Base-by-base conservation (phyloP, 257 asterid species). In the Capsicum pubescens region DNA sequence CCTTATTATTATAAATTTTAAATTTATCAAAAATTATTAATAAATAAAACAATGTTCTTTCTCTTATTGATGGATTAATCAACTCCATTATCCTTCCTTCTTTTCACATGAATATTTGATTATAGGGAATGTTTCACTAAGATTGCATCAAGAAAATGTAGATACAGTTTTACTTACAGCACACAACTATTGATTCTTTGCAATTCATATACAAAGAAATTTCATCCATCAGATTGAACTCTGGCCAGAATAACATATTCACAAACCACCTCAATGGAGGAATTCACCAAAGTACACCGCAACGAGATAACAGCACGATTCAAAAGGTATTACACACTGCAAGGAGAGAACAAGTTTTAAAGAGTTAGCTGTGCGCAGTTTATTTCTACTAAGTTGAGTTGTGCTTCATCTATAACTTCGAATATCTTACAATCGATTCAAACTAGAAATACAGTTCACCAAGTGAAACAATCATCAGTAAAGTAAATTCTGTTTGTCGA, bases 401-500 rank as follows among this genome's bases (percentile, higher is more conserved):
- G 32, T 26, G 32, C 32, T 26, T 26, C 32, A 26, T 26, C 32
- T 26, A 26, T 26, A 26, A 26, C 32, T 26, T 26, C 2, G 32
- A 26, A 26, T 26, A 76, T 76, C 63, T 76, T 21, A 48, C 36
- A 21, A 50, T 50, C 39, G 26, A 57, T 52, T 56, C 81, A 76
- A 57, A 69, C 55, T 15, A 16, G 14, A 39, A 69, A 0, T 42
- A 16, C 78, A 69, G 15, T 69, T 71, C 52, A 19, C 58, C 44
- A 69, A 15, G 78, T 42, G 55, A 71, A 71, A 71, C 58, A 71
- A 10, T 95, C 98, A 84, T 94, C 94, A 0, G 97, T 89, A 54
- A 87, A 94, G 70, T 93, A 95, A 68, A 95, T 92, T 86, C 86
- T 87, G 82, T 93, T 91, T 82, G 99, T 93, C 2, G 95, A 90